Base-by-base conservation (phyloP, 78 protist species). In the Dictyostelium firmibasis region DNA sequence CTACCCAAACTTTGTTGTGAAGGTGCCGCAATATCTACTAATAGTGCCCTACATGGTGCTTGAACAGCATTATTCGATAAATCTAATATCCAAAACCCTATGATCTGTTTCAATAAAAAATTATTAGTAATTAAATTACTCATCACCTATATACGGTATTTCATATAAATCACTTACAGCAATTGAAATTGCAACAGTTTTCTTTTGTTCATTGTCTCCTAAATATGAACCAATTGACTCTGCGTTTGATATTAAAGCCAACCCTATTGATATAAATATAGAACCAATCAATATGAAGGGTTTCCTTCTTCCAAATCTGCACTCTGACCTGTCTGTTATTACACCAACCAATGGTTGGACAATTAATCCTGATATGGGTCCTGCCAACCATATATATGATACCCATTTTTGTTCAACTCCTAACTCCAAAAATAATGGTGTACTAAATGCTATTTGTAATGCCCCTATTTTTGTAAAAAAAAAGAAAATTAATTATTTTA, bases 11-110 rank as follows among this genome's bases (percentile, higher is more conserved):
- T 85, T 47, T 95, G 97, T 84, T 95, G 97, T 23, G 86, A 38
- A 18, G 92, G 83, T 47, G 96, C 36, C 38, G 97, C 97, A 14
- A 91, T 83, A 83, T 95, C 97, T 0, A 89, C 97, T 11, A 95
- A 8, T 27, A 95, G 62, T n/a, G 96, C 95, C 38, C 97, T 60
- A 81, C 91, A 84, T 13, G 97, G 97, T 31, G 91, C 93, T 83
- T 95, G 97, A 33, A 95, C 95, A 13, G 88, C 44, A 81, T 95
- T 95, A 64, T 95, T 95, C 16, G 97, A 81, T 50, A 95, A 50
- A 94, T 95, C 97, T 31, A 95, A 84, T 9, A 95, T 47, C 97
- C 97, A 95, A 83, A 95, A 86, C 75, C 97, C 97, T 20, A 95
- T 82, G 10, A 95, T 75, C 91, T 91, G 60, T 41, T 53, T 50